Conservation (phyloP, 257 asterid species). For the Solanum pimpinellifolium region DNA sequence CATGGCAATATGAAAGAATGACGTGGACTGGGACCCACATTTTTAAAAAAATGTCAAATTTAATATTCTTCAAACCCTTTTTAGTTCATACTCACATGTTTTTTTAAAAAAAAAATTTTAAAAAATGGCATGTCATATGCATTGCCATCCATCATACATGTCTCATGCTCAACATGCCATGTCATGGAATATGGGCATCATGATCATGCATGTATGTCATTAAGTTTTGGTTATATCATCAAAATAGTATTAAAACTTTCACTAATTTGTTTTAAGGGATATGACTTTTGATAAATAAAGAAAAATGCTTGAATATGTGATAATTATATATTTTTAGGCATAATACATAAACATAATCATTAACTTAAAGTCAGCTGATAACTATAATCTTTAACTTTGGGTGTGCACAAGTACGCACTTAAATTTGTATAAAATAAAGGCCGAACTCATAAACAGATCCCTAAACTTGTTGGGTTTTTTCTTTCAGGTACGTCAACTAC, state of each 20-base stretch:
- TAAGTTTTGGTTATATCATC: background rate
- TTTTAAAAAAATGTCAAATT: background rate
- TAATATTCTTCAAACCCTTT: background rate
- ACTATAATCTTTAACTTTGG: too few species aligned
- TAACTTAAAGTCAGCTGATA: too few species aligned
- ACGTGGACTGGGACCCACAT: conserved; percentile 22
- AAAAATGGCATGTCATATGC: background rate
- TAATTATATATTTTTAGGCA: too few species aligned
- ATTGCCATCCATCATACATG: background rate
- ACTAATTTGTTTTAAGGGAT: background rate
- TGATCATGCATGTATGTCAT: background rate
- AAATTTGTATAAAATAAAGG: too few species aligned
- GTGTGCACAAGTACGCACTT: too few species aligned
- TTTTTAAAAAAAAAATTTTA: background rate
- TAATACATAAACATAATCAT: too few species aligned
- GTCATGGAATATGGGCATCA: background rate
- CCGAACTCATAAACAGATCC: too few species aligned
- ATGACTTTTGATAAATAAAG: background rate
- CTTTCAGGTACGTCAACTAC: too few species aligned
- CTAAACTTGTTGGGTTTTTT: too few species aligned
- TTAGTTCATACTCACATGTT: background rate
- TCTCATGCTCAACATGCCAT: background rate
- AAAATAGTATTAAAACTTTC: background rate
- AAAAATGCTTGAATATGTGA: background rate
- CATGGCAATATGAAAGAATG: conserved; percentile 12